Percentiles rank a stretch among this genome's conserved stretches.
phyloP scores from a whole-genome alignment of 108 stramenopile genomes.

The Nitzschia putrida region DNA sequence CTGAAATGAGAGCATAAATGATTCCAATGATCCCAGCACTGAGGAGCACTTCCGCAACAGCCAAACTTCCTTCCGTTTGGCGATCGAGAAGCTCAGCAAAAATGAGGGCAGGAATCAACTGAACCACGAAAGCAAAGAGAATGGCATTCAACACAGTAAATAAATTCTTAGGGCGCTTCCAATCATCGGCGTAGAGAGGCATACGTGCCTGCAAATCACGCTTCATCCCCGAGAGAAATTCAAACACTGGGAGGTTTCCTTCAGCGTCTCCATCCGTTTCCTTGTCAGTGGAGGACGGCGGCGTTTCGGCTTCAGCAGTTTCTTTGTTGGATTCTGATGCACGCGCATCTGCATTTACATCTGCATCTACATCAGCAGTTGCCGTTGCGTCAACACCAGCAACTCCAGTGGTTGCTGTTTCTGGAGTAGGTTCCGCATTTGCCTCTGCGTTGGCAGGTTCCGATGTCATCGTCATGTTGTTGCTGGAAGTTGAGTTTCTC shows the following conservation, averaged over 20 bases:
- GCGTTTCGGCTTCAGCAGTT: too few species aligned
- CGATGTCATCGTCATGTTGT: too few species aligned
- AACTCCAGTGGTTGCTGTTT: too few species aligned
- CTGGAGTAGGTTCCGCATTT: too few species aligned
- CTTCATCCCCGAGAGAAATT: constrained; percentile 36
- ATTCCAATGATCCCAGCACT: constrained; percentile 55
- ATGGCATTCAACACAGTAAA: constrained; percentile 46
- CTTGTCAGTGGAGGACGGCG: too few species aligned
- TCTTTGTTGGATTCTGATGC: too few species aligned
- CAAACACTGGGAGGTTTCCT: background rate
- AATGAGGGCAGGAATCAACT: constrained; percentile 60
- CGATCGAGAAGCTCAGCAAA: constrained; percentile 55
- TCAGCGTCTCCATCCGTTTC: background rate
- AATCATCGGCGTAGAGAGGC: constrained; percentile 48
- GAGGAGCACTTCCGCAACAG: constrained; percentile 44
- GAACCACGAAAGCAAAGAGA: constrained; percentile 58
- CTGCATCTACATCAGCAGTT: too few species aligned
- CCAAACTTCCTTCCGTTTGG: constrained; percentile 45
- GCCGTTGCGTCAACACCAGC: too few species aligned
- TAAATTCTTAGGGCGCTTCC: constrained; percentile 27
- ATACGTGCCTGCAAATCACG: constrained; percentile 43
- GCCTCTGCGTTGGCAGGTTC: too few species aligned
- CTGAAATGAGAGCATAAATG: constrained; percentile 57
- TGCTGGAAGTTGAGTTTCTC: too few species aligned
- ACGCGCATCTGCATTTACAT: too few species aligned